Percentiles rank a stretch among this genome's conserved stretches.
Conservation (phyloP, 2,329 filamentous ascomycete species). For the Cryphonectria parasitica region DNA sequence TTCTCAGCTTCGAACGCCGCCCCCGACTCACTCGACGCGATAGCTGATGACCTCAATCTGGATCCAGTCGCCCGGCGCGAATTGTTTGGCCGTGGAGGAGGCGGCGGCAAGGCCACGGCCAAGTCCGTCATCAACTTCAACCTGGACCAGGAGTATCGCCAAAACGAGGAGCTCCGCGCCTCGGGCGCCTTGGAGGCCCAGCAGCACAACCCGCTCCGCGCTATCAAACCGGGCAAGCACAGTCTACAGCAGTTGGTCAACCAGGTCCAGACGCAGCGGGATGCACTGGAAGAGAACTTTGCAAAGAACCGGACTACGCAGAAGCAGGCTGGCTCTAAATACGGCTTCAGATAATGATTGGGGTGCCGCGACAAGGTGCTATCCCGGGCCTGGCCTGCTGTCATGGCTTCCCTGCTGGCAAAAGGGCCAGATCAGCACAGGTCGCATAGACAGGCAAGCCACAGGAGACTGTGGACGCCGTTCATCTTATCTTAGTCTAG, state of each 20-base stretch:
- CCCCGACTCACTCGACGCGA: conserved; percentile 64
- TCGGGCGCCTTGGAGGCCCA: conserved; percentile 71
- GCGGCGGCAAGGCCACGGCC: conserved; percentile 47
- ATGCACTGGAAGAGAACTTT: conserved; percentile 91
- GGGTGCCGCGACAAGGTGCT: too few relatives aligned
- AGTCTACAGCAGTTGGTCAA: conserved; percentile 85
- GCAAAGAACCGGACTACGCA: conserved; percentile 78
- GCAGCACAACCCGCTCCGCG: conserved; percentile 79
- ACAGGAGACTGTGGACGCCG: neutral
- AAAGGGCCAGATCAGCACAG: neutral
- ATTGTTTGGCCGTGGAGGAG: conserved; percentile 74
- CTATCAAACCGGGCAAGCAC: conserved; percentile 86
- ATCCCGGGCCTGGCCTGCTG: too few relatives aligned
- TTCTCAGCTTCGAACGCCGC: conserved; percentile 7
- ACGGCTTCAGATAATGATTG: conserved; percentile 69
- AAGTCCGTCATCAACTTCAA: conserved; percentile 84
- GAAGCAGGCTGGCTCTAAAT: conserved; percentile 78
- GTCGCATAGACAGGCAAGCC: neutral
- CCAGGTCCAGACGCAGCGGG: conserved; percentile 78
- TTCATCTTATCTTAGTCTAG: neutral
- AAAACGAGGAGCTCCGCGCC: conserved; percentile 77
- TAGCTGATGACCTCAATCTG: conserved; percentile 79
- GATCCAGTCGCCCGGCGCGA: conserved; percentile 77
- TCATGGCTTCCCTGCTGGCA: neutral
- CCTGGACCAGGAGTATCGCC: conserved; percentile 82